Evolutionary conservation across 352 stramenopile species (phyloP).

Genomic region (Aphanomyces cochlioides): DNA sequence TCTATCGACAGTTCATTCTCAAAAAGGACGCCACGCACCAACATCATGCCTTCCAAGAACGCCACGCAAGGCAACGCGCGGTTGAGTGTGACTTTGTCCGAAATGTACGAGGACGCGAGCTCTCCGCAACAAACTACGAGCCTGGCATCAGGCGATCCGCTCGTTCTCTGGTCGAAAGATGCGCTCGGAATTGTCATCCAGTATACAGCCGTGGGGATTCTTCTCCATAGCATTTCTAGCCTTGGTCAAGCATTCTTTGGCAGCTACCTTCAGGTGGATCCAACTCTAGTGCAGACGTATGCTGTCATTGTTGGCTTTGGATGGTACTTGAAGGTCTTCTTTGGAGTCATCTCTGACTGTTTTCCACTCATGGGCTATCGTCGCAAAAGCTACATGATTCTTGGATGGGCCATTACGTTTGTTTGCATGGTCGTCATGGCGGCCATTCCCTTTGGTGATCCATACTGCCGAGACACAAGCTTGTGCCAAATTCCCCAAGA

Average conservation of each 20-base stretch:
- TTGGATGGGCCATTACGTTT: slow-evolving; percentile 42
- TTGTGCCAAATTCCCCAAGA: not conserved
- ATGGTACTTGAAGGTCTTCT: slow-evolving; percentile 42
- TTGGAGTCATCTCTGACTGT: slow-evolving; percentile 41
- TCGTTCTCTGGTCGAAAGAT: slow-evolving; percentile 29
- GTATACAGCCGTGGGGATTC: slow-evolving; percentile 47
- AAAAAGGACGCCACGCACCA: no score
- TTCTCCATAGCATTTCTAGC: slow-evolving; percentile 7
- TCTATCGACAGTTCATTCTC: no score
- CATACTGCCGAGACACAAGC: slow-evolving; percentile 34
- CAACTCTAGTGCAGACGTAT: slow-evolving; percentile 39
- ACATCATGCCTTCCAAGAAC: not conserved
- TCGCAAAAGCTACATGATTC: slow-evolving; percentile 43
- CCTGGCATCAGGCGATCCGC: not conserved
- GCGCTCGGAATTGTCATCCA: slow-evolving; percentile 46
- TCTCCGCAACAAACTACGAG: not conserved
- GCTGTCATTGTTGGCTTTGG: slow-evolving; percentile 16
- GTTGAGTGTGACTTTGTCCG: no score
- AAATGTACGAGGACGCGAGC: not conserved
- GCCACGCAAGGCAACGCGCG: not conserved
- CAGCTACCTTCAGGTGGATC: slow-evolving; percentile 52
- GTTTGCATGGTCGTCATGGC: slow-evolving; percentile 41
- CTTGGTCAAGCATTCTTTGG: slow-evolving; percentile 45
- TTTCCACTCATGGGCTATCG: slow-evolving; percentile 43
- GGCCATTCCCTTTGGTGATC: slow-evolving; percentile 37